Evolutionary conservation across 148 eudicot genomes (phyloP).

Genomic region (Tetragonia tetragonoides): DNA sequence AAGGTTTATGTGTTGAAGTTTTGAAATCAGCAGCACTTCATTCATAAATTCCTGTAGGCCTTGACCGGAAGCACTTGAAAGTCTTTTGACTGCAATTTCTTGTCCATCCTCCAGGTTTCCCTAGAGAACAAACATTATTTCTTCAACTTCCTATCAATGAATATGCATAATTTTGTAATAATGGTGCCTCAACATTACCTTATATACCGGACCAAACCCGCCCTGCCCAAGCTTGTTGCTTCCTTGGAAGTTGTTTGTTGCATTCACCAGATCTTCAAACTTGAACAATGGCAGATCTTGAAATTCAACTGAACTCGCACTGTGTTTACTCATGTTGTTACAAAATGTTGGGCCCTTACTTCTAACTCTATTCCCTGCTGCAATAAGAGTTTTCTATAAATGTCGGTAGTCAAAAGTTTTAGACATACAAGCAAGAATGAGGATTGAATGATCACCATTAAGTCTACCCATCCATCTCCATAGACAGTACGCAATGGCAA

Average conservation of each 20-base stretch:
- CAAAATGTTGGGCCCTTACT: neutral
- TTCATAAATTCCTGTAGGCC: conserved; percentile 48
- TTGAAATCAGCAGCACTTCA: conserved; percentile 42
- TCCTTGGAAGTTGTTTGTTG: conserved; percentile 32
- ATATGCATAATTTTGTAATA: no score
- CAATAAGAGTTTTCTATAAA: neutral
- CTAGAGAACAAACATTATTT: neutral
- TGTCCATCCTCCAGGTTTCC: conserved; percentile 37
- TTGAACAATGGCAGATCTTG: conserved; percentile 33
- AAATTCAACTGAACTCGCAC: neutral
- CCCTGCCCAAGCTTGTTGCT: conserved; percentile 48
- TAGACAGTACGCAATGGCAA: neutral
- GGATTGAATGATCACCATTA: conserved; percentile 11
- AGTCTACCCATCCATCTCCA: conserved; percentile 4
- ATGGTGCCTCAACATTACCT: conserved; percentile 20
- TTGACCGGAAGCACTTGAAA: conserved; percentile 44
- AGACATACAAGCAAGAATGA: neutral
- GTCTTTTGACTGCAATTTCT: conserved; percentile 44
- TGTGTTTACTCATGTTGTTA: neutral
- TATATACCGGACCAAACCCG: conserved; percentile 48
- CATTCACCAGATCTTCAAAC: conserved; percentile 22
- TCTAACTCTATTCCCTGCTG: conserved; percentile 5
- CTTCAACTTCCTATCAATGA: no score
- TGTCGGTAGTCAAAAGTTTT: neutral
- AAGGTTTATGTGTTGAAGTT: conserved; percentile 47